phyloP scores from a whole-genome alignment of 305 asterid species.

The Solanum hybrid region DNA sequence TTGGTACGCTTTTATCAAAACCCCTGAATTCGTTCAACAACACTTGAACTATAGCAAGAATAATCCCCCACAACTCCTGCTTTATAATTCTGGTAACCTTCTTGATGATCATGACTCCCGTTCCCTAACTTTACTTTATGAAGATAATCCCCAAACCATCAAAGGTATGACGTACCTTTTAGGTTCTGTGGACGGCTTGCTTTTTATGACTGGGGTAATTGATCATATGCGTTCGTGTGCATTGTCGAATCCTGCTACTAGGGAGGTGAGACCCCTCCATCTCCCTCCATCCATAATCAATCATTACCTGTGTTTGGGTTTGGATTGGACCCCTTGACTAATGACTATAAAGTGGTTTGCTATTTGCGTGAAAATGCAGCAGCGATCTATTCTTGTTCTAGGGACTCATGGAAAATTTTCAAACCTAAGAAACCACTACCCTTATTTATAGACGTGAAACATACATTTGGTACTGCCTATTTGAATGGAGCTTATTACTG shows the following conservation, averaged over 20 bases:
- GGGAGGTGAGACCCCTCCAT: background rate
- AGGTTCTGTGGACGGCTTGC: background rate
- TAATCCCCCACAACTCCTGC: background rate
- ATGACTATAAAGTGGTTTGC: background rate
- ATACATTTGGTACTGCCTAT: background rate
- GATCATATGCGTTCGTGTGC: background rate
- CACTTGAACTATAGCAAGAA: background rate
- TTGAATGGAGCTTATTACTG: background rate
- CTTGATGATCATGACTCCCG: background rate
- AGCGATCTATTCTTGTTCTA: background rate
- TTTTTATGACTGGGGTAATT: background rate
- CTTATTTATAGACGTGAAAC: background rate
- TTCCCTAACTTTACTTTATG: background rate
- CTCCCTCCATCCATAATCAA: background rate
- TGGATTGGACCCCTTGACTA: background rate
- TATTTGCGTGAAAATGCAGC: background rate
- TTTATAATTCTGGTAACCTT: background rate
- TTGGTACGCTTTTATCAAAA: background rate
- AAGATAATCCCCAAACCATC: background rate
- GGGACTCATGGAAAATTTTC: background rate
- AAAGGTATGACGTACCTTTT: background rate
- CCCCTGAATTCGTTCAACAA: background rate
- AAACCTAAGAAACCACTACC: background rate
- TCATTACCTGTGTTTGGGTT: background rate
- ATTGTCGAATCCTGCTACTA: background rate